Evolutionary conservation across 768 basidiomycete species (phyloP), one percentile per base, ranked within the genome.

Genomic region (Tricholoma sp.): DNA sequence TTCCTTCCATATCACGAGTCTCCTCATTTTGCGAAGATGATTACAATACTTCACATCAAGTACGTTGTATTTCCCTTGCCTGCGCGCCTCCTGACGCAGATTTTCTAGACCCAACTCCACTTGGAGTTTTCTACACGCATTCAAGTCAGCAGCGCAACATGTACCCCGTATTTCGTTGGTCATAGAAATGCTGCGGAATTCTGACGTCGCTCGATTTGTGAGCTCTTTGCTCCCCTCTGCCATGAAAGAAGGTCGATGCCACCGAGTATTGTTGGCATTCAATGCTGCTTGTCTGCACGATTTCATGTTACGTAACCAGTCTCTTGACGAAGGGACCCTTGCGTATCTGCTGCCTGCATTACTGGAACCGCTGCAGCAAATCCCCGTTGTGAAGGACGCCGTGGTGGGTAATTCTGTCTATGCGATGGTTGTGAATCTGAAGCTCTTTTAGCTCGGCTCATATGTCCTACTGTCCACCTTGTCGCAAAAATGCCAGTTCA

Each of bases 1-100:
- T 98, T 98, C 72, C 74, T 98, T 29, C 97, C 97, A 0, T 98
- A 96, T 67, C 94, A 98, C 65, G 92, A 95, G 63, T 90, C 95
- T 4, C 86, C 91, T 0, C 94, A 98, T 68, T 98, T 98, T 70
- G 81, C 88, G 8, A 96, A 97, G 64, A 91, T 98, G 80, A 77
- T 97, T 22, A 84, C 89, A 2, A 93, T 99, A 63, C 74, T 98
- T 54, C 82, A 87, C 63, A 80, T 93, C 56, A 77, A 80, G 89
- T 49, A 29, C 4, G 83, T 74, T 19, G 24, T 27, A 14, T 29
- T 43, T 45, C 50, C 9, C 39, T 24, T 12, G 55, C 12, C 2
- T 6, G 2, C 5, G 32, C 12, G 11, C 29, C 16, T 52, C 14
- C 47, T 63, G 59, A 37, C 59, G 34, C 10, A 5, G n/a, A 19